Evolutionary conservation across 1,139 yeast species (phyloP).

Genomic region (Sporopachydermia cereana): DNA sequence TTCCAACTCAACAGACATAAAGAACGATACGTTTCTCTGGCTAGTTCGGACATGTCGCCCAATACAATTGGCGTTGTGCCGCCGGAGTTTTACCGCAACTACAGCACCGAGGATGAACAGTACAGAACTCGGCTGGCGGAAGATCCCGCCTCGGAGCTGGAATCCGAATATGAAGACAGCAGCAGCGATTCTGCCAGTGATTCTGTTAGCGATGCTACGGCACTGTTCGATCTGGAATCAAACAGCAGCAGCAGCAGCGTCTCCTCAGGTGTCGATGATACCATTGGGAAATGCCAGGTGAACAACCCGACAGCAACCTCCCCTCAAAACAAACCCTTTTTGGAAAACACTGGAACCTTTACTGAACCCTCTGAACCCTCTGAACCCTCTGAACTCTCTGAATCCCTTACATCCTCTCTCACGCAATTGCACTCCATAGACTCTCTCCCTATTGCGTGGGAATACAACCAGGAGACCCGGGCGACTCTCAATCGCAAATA

Average conservation of each 20-base stretch:
- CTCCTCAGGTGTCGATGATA: too few relatives aligned
- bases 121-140: not conserved
- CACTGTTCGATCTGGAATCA: constrained; percentile 1
- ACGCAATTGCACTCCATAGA: too few relatives aligned
- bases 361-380: too few relatives aligned
- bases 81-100: constrained; percentile 1
- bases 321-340: too few relatives aligned
- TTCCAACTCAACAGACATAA: not conserved
- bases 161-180: not conserved
- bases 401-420: too few relatives aligned
- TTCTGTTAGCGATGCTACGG: not conserved
- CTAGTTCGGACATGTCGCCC: not conserved
- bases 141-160: not conserved
- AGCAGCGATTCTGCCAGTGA: not conserved
- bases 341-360: too few relatives aligned
- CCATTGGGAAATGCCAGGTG: too few relatives aligned
- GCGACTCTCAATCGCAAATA: too few relatives aligned
- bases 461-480: too few relatives aligned
- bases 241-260: not conserved
- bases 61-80: not conserved
- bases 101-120: not conserved
- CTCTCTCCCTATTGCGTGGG: too few relatives aligned
- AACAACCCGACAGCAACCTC: too few relatives aligned
- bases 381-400: too few relatives aligned
- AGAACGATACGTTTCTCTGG: not conserved